Evolutionary conservation across 495 filamentous ascomycete species (phyloP), one percentile per base, ranked within the genome.

Genomic region (Xylaria grammica): DNA sequence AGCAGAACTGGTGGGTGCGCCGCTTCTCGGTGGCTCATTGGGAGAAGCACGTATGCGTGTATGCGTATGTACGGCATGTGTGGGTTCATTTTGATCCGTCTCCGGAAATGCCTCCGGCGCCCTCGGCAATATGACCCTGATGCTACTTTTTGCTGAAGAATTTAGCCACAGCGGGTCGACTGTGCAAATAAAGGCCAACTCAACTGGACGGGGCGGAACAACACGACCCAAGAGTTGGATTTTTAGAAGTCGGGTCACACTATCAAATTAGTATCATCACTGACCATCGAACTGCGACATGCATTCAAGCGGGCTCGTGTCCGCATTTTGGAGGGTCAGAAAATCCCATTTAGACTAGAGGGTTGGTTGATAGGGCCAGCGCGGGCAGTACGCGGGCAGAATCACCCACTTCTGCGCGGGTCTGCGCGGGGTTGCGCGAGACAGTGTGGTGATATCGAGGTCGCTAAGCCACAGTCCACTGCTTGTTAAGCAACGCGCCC

Each of bases 211-310:
- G n/a, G n/a, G n/a, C n/a, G n/a, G n/a, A n/a, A n/a, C n/a, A n/a
- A n/a, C n/a, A n/a, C n/a, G 56, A 36, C 26, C 54, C 26, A 24
- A 22, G 38, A 13, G 24, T 45, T 20, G 38, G 30, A 11, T 34
- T 60, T 60, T 8, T 49, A 3, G 45, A 8, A 44, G 24, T 19
- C 15, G 38, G 4, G 48, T 29, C 4, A 30, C 48, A 29, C 11
- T 27, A 2, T 13, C 22, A 19, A 52, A 22, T 36, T 40, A 29
- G 59, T 49, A 32, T 51, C 13, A 49, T 63, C 40, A 44, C 19
- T 15, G 50, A 38, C 60, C 60, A 63, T 63, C 20, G 6, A 63
- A 26, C 34, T 63, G 60, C 50, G 50, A 55, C 60, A 55, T 53
- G 20, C 60, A 63, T 38, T n/a, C 20, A 46, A 46, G 36, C 40